These are phyloP conservation scores for Glonium stellatum DNA, from an alignment of 495 filamentous ascomycete species.

Conservation along the genomic window DNA sequence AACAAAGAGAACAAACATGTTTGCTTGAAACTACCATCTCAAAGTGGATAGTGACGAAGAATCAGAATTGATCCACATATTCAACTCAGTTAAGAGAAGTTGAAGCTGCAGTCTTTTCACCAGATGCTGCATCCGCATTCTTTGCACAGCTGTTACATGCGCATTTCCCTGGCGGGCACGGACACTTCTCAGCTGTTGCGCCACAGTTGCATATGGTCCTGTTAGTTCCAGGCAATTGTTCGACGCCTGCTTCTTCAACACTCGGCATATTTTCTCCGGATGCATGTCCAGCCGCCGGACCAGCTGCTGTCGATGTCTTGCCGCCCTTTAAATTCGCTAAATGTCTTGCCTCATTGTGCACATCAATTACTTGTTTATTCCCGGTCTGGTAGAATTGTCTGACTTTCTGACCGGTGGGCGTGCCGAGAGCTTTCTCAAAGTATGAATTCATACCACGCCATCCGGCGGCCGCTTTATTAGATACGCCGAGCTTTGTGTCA, in stretches of 20 bases:
- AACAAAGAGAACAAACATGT: too few relatives aligned
- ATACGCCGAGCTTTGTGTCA: constrained; percentile 69
- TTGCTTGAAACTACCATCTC: too few relatives aligned
- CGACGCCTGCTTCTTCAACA: constrained; percentile 25
- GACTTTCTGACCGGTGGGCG: constrained; percentile 78
- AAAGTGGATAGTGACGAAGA: too few relatives aligned
- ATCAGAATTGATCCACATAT: too few relatives aligned
- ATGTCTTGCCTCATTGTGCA: constrained; percentile 81
- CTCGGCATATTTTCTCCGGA: constrained; percentile 8
- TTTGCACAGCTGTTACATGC: constrained; percentile 37
- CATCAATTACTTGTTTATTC: constrained; percentile 81
- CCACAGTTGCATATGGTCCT: constrained; percentile 43
- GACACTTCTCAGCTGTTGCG: constrained; percentile 33
- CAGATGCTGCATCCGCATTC: constrained; percentile 8
- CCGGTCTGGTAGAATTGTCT: constrained; percentile 76
- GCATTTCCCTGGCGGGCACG: constrained; percentile 38
- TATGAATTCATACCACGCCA: constrained; percentile 67
- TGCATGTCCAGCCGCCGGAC: background rate
- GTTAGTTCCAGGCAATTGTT: constrained; percentile 33
- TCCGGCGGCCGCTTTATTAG: constrained; percentile 54
- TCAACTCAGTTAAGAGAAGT: background rate
- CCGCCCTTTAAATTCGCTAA: constrained; percentile 79
- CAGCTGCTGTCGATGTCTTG: constrained; percentile 35
- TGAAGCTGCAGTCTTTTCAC: constrained; percentile 1
- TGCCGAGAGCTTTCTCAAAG: constrained; percentile 85